Evolutionary conservation across 805 yeast species (phyloP), one percentile per base, ranked within the genome.

Genomic region (Saturnispora sekii): DNA sequence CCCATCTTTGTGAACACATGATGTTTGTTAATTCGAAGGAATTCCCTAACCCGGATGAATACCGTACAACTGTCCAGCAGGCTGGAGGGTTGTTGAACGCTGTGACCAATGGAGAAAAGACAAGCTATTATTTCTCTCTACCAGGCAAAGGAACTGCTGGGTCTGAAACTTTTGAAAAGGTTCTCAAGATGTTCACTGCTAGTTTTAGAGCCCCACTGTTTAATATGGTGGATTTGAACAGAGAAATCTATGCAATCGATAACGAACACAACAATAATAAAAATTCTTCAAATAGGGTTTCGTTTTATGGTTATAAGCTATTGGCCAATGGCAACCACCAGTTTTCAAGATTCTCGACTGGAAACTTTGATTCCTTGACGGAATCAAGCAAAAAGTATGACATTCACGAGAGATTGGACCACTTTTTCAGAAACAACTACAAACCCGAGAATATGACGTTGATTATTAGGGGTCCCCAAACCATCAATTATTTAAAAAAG

Each of bases 1-100:
- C 97, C 0, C 98, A 90, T 65, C 72, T 86, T 47, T 82, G 94
- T 54, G 96, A 87, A 56, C 96, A 87, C 59, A 68, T 83, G 70
- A 45, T 79, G 2, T 63, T 76, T 31, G 67, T 70, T 45, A 84
- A 81, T 3, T 74, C 84, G 0, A 76, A 72, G 52, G 62, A 68
- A 41, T 79, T 59, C 49, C 80, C 84, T 1, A 57, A 63, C 15
- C 68, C 75, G 1, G 70, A 67, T 33, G 53, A 55, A 21, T 76
- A 75, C 48, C 71, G 71, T 40, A 69, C 70, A 28, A 44, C 60
- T 5, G 53, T 81, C 1, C 52, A 67, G 0, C 57, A 67, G 28
- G 59, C 68, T 32, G 80, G 82, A 15, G 93, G 93, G 1, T 51
- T 64, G 1, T 61, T 70, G 42, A 84, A 82, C 60, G 94, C 93